Evolutionary conservation across 352 stramenopile genomes (phyloP).

Genomic region (Globisporangium nodosum): DNA sequence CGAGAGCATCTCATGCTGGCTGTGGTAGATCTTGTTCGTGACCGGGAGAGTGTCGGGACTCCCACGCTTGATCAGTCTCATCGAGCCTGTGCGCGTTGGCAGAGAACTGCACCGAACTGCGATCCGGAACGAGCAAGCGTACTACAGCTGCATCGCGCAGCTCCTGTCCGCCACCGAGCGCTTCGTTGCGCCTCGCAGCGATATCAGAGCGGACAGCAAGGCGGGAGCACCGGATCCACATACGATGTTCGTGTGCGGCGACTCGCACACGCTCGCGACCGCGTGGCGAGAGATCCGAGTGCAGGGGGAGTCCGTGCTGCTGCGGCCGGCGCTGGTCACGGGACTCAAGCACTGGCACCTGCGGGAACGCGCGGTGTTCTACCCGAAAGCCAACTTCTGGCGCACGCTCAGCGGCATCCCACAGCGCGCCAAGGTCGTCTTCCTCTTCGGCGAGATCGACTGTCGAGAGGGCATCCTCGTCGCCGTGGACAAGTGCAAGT

Average conservation of each 20-base stretch:
- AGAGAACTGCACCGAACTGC: slow-evolving; percentile 69
- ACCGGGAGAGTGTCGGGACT: slow-evolving; percentile 42
- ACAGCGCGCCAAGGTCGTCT: slow-evolving; percentile 64
- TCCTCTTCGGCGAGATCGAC: slow-evolving; percentile 95
- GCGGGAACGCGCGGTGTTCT: slow-evolving; percentile 81
- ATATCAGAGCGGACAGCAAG: neutral
- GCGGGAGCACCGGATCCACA: slow-evolving; percentile 15
- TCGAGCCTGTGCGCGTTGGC: slow-evolving; percentile 64
- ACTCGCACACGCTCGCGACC: slow-evolving; percentile 89
- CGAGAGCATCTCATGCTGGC: neutral
- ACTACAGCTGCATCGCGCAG: slow-evolving; percentile 85
- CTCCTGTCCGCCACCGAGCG: slow-evolving; percentile 48
- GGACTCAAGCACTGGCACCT: slow-evolving; percentile 94
- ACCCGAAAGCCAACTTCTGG: slow-evolving; percentile 91
- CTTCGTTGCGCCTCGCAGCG: slow-evolving; percentile 8
- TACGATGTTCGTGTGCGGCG: slow-evolving; percentile 80
- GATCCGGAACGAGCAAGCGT: slow-evolving; percentile 85
- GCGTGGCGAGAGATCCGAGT: slow-evolving; percentile 73
- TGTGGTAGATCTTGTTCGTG: slow-evolving; percentile 61
- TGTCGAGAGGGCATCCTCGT: slow-evolving; percentile 91
- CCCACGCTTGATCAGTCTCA: slow-evolving; percentile 39
- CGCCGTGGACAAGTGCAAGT: slow-evolving; percentile 84
- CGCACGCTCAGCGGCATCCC: slow-evolving; percentile 54
- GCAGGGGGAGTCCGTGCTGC: slow-evolving; percentile 7
- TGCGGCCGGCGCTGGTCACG: slow-evolving; percentile 82